Conservation (phyloP, 1,284 basidiomycete genomes). For the Uromyces viciae-fabae region DNA sequence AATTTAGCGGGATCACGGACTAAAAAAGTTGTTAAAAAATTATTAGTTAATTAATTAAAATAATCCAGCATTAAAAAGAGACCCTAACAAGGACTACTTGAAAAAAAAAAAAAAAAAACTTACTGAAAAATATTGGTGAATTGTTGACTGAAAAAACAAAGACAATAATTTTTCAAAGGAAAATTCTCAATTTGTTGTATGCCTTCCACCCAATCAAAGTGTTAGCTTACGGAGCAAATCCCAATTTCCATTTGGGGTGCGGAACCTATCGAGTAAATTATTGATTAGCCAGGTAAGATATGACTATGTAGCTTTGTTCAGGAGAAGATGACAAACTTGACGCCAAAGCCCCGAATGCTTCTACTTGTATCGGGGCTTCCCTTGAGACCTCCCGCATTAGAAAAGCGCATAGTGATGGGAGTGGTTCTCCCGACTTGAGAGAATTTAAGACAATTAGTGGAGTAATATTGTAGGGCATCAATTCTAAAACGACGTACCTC, state of each 20-base stretch:
- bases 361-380: slow-evolving; percentile 85
- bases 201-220: not conserved
- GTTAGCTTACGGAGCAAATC: slow-evolving; percentile 65
- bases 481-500: not conserved
- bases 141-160: slow-evolving; percentile 8
- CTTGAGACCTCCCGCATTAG: slow-evolving; percentile 65
- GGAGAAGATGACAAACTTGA: slow-evolving; percentile 62
- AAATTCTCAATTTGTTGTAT: not conserved
- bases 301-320: not conserved
- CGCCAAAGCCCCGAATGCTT: slow-evolving; percentile 84
- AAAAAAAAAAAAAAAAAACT: not conserved
- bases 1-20: slow-evolving; percentile 59
- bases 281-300: not conserved
- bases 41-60: slow-evolving; percentile 56
- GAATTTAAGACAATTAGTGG: slow-evolving; percentile 31
- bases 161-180: not conserved
- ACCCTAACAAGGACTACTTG: not conserved
- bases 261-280: slow-evolving; percentile 56
- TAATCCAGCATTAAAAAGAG: slow-evolving; percentile 47
- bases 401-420: slow-evolving; percentile 56
- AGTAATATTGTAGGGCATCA: too few relatives aligned
- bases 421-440: slow-evolving; percentile 49
- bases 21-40: slow-evolving; percentile 53
- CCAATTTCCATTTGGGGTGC: slow-evolving; percentile 80
- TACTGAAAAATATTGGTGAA: slow-evolving; percentile 26